Evolutionary conservation across 2,329 filamentous ascomycete species (phyloP), one percentile per base, ranked within the genome.

Genomic region (Phoma sp.): DNA sequence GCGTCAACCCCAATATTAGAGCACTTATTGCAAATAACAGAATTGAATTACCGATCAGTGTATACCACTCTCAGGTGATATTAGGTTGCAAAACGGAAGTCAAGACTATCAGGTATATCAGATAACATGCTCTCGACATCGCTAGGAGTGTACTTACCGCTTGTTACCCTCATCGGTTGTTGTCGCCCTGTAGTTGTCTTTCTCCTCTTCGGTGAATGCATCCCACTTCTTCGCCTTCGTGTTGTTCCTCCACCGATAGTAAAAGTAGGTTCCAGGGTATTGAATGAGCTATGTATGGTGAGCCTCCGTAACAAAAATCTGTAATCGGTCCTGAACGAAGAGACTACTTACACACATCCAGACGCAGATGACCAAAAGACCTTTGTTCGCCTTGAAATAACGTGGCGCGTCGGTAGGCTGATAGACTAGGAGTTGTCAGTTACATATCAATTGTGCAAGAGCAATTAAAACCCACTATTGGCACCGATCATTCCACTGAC

Each of bases 91-190:
- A 47, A 47, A 11, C 49, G 42, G 17, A 53, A 53, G 14, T 47
- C 49, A 2, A 53, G 40, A 14, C 49, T 51, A 7, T 38, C 20
- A n/a, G 4, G 20, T 5, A 3, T 25, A 14, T 46, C 10, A 46
- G 40, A 12, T 4, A 28, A 9, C 3, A 2, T 5, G 11, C 18
- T 11, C n/a, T 47, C 9, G 11, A 1, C 10, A 15, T 17, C 12
- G 2, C 29, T 4, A 5, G 5, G 15, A 6, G 21, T 2, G 20
- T 5, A 34, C 40, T 23, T 33, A 37, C 45, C 72, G 61, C 64
- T 74, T 74, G 42, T 72, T 74, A 0, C 72, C 71, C 47, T 75
- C 64, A 52, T 77, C 73, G 36, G 50, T 71, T 3, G 75, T 76
- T 2, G 60, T 69, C 9, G 64, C 54, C 1, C 76, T 53, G 59